phyloP scores from a whole-genome alignment of 1,139 yeast species.

The Sugiyamaella japonica region DNA sequence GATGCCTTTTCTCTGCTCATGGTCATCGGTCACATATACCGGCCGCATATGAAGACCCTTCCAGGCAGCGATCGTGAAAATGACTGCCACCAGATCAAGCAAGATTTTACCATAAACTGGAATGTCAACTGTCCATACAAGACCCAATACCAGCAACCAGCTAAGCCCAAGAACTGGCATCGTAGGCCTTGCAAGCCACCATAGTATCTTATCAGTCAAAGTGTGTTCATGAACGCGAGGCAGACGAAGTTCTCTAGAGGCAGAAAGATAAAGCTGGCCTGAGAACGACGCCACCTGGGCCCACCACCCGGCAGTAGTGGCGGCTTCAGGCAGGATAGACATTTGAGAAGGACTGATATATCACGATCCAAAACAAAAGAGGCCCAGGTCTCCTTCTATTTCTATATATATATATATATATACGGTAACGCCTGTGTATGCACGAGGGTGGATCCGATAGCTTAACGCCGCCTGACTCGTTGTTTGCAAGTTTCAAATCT shows the following conservation, averaged over 20 bases:
- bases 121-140: slow-evolving; percentile 11
- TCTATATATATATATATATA: not conserved
- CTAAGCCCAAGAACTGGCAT: slow-evolving; percentile 16
- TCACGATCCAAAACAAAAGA: too few relatives aligned
- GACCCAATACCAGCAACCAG: slow-evolving; percentile 15
- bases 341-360: not conserved
- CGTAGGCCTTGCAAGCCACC: slow-evolving; percentile 16
- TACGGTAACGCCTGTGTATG: not conserved
- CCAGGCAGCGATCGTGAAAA: slow-evolving; percentile 12
- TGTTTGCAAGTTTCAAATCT: not conserved
- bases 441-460: not conserved
- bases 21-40: slow-evolving; percentile 15
- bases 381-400: not conserved
- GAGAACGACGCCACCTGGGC: slow-evolving; percentile 19
- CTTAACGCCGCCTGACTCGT: not conserved
- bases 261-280: slow-evolving; percentile 18
- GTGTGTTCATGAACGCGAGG: slow-evolving; percentile 19
- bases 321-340: slow-evolving; percentile 5
- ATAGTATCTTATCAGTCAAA: slow-evolving; percentile 10
- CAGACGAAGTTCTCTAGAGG: slow-evolving; percentile 18
- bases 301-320: slow-evolving; percentile 19
- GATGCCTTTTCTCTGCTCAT: slow-evolving; percentile 8
- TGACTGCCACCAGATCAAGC: not conserved
- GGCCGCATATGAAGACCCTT: slow-evolving; percentile 15
- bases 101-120: not conserved